Conservation (phyloP, 2,329 filamentous ascomycete species). For the Oidium heveae region DNA sequence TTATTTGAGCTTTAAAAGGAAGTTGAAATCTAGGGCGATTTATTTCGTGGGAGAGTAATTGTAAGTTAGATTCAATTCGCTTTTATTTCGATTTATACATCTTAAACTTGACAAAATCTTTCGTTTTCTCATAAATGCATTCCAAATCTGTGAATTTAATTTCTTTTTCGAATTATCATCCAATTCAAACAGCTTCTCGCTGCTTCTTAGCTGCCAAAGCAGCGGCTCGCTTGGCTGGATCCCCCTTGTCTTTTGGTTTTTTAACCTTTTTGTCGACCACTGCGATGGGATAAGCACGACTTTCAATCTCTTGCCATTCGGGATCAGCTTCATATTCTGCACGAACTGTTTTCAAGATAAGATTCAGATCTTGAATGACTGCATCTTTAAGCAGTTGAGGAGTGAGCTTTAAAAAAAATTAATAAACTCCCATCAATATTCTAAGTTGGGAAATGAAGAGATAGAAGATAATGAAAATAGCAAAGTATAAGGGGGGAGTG, state of each 20-base stretch:
- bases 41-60: no score
- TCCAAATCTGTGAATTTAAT: no score
- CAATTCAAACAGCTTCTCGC: no score
- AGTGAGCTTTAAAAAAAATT: slow-evolving; percentile 28
- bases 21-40: no score
- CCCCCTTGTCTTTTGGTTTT: slow-evolving; percentile 25
- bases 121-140: no score
- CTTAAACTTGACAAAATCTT: no score
- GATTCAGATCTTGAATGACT: slow-evolving; percentile 45
- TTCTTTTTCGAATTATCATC: no score
- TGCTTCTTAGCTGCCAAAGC: slow-evolving; percentile 8
- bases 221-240: slow-evolving; percentile 12
- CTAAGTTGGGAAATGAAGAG: no score
- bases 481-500: not conserved
- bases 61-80: no score
- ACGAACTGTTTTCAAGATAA: slow-evolving; percentile 55
- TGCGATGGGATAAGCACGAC: slow-evolving; percentile 67
- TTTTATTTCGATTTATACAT: no score
- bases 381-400: slow-evolving; percentile 79
- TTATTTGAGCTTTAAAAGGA: no score
- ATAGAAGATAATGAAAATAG: not conserved
- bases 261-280: slow-evolving; percentile 30
- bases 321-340: slow-evolving; percentile 40
- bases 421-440: not conserved
- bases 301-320: slow-evolving; percentile 59